phyloP scores from a whole-genome alignment of 2,329 filamentous ascomycete species.

The Penicillium sp. region DNA sequence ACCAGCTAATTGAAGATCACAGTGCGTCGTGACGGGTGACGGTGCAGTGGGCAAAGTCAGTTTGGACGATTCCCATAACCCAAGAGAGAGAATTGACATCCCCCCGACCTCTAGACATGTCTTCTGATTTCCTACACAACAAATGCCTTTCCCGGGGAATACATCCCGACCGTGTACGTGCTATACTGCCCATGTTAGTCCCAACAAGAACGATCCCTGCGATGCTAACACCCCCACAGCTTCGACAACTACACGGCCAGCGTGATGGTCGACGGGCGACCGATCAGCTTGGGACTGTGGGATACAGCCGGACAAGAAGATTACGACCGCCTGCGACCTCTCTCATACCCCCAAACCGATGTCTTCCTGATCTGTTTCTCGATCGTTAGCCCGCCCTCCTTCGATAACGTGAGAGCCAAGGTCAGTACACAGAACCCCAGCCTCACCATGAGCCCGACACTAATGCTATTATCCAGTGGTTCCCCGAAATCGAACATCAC shows the following conservation, averaged over 20 bases:
- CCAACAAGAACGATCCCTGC: neutral
- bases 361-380: conserved; percentile 99
- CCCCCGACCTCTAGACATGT: conserved; percentile 65
- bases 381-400: conserved; percentile 93
- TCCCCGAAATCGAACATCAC: conserved; percentile 94
- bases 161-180: conserved; percentile 82
- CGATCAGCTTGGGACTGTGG: conserved; percentile 94
- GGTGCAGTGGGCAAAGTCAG: conserved; percentile 97
- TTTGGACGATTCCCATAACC: conserved; percentile 10
- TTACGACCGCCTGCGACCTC: conserved; percentile 88
- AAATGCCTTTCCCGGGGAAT: conserved; percentile 99
- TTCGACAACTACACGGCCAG: conserved; percentile 99
- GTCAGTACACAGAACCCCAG: conserved; percentile 46
- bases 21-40: conserved; percentile 99
- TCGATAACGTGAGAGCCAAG: conserved; percentile 99
- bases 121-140: conserved; percentile 98
- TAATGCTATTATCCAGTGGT: conserved; percentile 61
- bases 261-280: conserved; percentile 98
- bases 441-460: neutral
- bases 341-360: conserved; percentile 97
- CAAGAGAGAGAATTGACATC: neutral
- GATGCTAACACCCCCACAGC: conserved; percentile 44
- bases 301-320: conserved; percentile 99
- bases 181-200: neutral
- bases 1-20: conserved; percentile 38